Percentiles rank a stretch among this genome's conserved stretches.
Conservation (phyloP, 768 basidiomycete genomes). For the Termitomyces sp. region DNA sequence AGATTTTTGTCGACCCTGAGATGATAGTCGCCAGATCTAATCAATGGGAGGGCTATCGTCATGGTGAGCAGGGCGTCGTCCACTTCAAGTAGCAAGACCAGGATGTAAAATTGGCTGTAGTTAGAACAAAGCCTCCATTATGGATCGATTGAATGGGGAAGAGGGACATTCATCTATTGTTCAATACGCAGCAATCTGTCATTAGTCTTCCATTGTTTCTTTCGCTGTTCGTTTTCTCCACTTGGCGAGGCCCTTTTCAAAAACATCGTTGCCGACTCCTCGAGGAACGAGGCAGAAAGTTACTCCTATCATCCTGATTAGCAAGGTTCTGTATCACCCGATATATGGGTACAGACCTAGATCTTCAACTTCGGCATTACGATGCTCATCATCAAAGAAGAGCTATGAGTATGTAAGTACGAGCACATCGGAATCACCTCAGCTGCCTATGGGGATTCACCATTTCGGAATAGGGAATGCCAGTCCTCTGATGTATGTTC, state of each 20-base stretch:
- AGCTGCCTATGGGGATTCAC: conserved; percentile 22
- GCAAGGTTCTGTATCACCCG: neutral
- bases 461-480: conserved; percentile 78
- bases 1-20: neutral
- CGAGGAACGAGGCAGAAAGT: conserved; percentile 69
- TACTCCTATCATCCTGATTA: conserved; percentile 47
- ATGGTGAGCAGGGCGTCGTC: no score
- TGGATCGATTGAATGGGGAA: neutral
- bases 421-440: neutral
- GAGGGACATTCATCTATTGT: neutral
- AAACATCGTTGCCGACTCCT: conserved; percentile 56
- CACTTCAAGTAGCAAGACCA: no score
- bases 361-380: conserved; percentile 58
- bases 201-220: conserved; percentile 16
- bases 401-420: conserved; percentile 40
- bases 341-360: conserved; percentile 33
- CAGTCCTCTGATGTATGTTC: conserved; percentile 64
- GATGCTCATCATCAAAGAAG: conserved; percentile 68
- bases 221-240: conserved; percentile 53
- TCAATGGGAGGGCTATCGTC: neutral
- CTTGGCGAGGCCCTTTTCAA: conserved; percentile 61
- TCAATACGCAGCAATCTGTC: neutral
- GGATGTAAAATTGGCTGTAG: no score
- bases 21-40: neutral
- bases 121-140: neutral